These are phyloP conservation scores for Scedosporium aurantiacum DNA, from an alignment of 2,329 filamentous ascomycete genomes.

Conservation along the genomic window DNA sequence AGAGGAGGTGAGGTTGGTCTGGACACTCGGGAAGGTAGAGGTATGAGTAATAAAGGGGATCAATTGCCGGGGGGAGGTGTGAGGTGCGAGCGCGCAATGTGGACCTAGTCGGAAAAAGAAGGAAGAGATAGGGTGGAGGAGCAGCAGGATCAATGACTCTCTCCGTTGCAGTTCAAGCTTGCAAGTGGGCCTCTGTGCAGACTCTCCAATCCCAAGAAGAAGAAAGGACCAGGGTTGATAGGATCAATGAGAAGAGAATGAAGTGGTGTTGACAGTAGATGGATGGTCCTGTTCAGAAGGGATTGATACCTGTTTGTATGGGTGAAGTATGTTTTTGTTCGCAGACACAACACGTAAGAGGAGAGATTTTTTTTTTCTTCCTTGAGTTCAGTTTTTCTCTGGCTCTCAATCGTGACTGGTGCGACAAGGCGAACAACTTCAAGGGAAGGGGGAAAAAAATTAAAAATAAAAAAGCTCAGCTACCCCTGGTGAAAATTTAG, in stretches of 20 bases:
- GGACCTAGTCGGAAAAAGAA: constrained; percentile 3
- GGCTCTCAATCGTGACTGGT: neutral
- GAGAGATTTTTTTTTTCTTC: no score
- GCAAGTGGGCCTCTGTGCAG: neutral
- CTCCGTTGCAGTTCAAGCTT: neutral
- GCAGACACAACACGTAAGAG: no score
- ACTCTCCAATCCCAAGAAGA: neutral
- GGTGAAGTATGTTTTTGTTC: no score
- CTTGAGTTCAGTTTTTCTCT: no score
- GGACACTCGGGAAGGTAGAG: neutral
- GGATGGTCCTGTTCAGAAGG: no score
- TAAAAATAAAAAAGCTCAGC: constrained; percentile 4
- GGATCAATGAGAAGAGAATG: neutral
- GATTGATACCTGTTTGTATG: no score
- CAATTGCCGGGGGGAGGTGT: neutral
- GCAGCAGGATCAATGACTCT: neutral
- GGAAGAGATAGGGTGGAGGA: neutral
- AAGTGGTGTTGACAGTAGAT: neutral
- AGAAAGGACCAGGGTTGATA: neutral
- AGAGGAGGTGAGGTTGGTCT: neutral
- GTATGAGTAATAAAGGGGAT: constrained; percentile 1
- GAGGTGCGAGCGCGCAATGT: neutral
- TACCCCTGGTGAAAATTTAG: constrained; percentile 5
- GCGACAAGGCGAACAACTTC: neutral
- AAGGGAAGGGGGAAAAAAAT: neutral